phyloP scores from a whole-genome alignment of 345 rosid genomes.

The Aurinia saxatilis region DNA sequence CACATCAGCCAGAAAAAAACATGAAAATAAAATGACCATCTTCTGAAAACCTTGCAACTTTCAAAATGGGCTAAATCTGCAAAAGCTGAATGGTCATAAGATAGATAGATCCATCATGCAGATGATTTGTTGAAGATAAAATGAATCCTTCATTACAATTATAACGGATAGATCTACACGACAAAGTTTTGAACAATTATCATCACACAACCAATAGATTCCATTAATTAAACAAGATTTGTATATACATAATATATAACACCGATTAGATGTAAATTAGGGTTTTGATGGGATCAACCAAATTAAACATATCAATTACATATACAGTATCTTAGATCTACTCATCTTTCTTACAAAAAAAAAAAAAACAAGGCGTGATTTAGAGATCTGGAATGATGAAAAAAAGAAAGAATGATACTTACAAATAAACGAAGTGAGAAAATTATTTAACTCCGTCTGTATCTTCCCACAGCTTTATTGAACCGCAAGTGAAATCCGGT shows the following conservation, averaged over 20 bases:
- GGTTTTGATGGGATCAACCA: neutral
- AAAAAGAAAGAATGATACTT: neutral
- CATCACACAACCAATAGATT: neutral
- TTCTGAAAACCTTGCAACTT: neutral
- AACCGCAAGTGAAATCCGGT: conserved; percentile 36
- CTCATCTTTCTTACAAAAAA: neutral
- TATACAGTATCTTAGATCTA: neutral
- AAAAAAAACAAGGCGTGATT: too few species aligned
- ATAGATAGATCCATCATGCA: neutral
- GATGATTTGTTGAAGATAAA: neutral
- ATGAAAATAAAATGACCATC: neutral
- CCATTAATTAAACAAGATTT: too few species aligned
- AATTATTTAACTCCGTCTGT: conserved; percentile 42
- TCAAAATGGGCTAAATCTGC: neutral
- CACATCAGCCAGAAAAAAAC: conserved; percentile 4
- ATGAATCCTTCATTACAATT: neutral
- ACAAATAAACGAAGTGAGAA: neutral
- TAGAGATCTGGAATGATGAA: neutral
- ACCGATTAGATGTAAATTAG: neutral
- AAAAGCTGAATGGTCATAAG: neutral
- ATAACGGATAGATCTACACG: conserved; percentile 16
- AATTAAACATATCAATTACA: neutral
- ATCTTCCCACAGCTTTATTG: conserved; percentile 99
- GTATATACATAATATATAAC: too few species aligned
- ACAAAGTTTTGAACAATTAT: conserved; percentile 9